These are phyloP conservation scores for Pyrenophora tritici-repentis DNA, from an alignment of 2,329 filamentous ascomycete genomes.

Conservation along the genomic window DNA sequence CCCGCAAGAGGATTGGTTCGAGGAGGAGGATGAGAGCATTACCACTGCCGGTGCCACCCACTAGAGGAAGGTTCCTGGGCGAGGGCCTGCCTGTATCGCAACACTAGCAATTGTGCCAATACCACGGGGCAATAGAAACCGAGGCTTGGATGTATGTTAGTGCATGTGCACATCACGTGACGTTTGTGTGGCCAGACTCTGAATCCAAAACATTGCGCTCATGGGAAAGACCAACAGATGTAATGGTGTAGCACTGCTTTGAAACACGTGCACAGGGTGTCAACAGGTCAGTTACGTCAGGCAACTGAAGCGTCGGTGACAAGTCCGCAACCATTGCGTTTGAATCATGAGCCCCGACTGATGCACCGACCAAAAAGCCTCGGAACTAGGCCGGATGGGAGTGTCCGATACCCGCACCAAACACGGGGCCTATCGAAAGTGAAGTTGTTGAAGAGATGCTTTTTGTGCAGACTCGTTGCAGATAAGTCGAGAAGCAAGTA, in stretches of 20 bases:
- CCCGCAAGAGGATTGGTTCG: conserved; percentile 77
- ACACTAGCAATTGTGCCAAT: conserved; percentile 43
- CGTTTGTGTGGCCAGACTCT: not conserved
- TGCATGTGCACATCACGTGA: conserved; percentile 30
- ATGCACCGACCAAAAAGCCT: not conserved
- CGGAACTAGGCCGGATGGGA: not conserved
- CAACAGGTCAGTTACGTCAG: too few relatives aligned
- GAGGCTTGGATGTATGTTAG: conserved; percentile 1
- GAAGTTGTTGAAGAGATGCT: conserved; percentile 7
- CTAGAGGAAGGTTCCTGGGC: conserved; percentile 24
- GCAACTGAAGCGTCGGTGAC: too few relatives aligned
- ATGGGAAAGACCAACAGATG: not conserved
- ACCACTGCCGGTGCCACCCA: conserved; percentile 48
- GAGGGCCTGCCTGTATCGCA: conserved; percentile 40
- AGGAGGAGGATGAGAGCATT: conserved; percentile 67
- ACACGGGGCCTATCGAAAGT: too few relatives aligned
- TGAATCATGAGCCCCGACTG: too few relatives aligned
- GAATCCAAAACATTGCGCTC: too few relatives aligned
- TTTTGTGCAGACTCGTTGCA: conserved; percentile 5
- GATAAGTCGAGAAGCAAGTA: conserved; percentile 8
- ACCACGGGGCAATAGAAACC: conserved; percentile 36
- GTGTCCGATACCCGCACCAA: not conserved
- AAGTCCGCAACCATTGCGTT: too few relatives aligned
- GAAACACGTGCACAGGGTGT: too few relatives aligned
- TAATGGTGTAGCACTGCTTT: too few relatives aligned